These are phyloP conservation scores for Ceratobasidium sp. DNA, from an alignment of 1,284 basidiomycete species.

Conservation along the genomic window DNA sequence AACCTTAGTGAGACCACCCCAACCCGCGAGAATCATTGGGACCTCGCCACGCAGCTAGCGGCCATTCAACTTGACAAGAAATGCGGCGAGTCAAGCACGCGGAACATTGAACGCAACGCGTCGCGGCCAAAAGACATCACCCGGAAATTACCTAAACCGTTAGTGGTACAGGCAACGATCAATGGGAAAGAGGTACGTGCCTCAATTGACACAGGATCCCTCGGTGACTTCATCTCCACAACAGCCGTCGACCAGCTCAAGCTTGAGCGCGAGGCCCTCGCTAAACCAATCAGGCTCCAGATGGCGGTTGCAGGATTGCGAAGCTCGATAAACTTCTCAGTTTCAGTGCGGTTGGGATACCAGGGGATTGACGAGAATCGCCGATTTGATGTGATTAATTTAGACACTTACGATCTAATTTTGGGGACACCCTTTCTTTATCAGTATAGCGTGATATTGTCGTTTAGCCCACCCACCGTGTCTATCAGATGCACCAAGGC, in stretches of 20 bases:
- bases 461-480: constrained; percentile 47
- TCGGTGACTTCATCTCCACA: constrained; percentile 55
- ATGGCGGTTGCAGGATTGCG: constrained; percentile 22
- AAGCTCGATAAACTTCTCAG: constrained; percentile 12
- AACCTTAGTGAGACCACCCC: too few relatives aligned
- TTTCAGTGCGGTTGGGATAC: neutral
- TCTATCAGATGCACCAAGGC: constrained; percentile 44
- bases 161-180: too few relatives aligned
- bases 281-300: constrained; percentile 19
- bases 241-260: constrained; percentile 53
- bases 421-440: constrained; percentile 52
- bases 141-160: neutral
- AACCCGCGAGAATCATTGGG: too few relatives aligned
- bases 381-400: constrained; percentile 36
- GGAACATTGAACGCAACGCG: neutral
- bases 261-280: constrained; percentile 45
- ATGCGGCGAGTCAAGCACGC: neutral
- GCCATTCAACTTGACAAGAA: too few relatives aligned
- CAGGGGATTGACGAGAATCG: constrained; percentile 6
- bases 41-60: too few relatives aligned
- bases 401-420: constrained; percentile 51
- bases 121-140: neutral
- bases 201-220: constrained; percentile 53
- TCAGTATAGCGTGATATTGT: constrained; percentile 47
- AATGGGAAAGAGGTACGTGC: too few relatives aligned